Conservation (phyloP, 345 rosid species). For the Citrus hindsii region DNA sequence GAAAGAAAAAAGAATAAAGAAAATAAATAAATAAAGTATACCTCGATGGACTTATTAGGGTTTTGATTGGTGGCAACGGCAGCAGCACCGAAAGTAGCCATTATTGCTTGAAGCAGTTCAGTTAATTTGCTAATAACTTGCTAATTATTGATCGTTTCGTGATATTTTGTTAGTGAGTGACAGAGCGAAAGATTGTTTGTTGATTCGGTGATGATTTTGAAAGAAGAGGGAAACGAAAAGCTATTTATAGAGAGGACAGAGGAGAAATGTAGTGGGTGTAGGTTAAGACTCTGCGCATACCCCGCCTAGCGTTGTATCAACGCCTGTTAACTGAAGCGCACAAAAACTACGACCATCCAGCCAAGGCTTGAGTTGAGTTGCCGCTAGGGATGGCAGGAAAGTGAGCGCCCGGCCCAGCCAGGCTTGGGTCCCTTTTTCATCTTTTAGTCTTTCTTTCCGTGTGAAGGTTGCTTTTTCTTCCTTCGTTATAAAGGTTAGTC, state of each 20-base stretch:
- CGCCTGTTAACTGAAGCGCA: not conserved
- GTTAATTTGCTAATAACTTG: not conserved
- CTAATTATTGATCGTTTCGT: too few relatives aligned
- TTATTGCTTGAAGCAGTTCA: slow-evolving; percentile 27
- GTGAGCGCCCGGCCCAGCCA: too few relatives aligned
- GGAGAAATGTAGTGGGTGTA: too few relatives aligned
- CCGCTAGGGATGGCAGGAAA: too few relatives aligned
- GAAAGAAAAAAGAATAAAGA: not conserved
- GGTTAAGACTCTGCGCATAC: not conserved
- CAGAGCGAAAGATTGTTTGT: too few relatives aligned
- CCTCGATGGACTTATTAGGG: slow-evolving; percentile 89
- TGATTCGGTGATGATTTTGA: not conserved
- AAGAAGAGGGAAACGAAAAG: slow-evolving; percentile 11
- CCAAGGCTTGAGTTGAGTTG: too few relatives aligned
- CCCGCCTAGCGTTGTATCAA: not conserved
- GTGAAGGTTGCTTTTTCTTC: too few relatives aligned
- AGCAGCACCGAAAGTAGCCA: slow-evolving; percentile 61
- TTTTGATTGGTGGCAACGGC: slow-evolving; percentile 40
- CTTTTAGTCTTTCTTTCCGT: too few relatives aligned
- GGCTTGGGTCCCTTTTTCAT: too few relatives aligned
- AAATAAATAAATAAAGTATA: slow-evolving; percentile 4
- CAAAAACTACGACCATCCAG: not conserved
- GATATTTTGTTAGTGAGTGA: too few relatives aligned
- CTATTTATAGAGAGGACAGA: not conserved
- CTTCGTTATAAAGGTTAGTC: too few relatives aligned